Evolutionary conservation across 2,329 filamentous ascomycete species (phyloP), one percentile per base, ranked within the genome.

Genomic region (Pestalotiopsis sp.): DNA sequence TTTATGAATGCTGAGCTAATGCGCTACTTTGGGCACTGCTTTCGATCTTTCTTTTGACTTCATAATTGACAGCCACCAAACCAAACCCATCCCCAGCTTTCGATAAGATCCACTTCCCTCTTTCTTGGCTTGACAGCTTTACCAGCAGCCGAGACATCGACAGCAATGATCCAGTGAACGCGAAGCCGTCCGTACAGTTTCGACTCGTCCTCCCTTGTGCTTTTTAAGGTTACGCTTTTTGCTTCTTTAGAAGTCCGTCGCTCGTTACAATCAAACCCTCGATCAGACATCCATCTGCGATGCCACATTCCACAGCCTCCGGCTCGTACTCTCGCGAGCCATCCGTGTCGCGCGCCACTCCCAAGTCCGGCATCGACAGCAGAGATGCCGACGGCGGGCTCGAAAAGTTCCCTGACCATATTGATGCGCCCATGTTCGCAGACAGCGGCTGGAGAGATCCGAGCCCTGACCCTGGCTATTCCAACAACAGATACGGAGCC

Each of bases 391-490:
- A 72, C 64, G 74, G 75, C 26, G 76, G 76, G 26, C 73, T 78
- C 61, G 76, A 78, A 71, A 78, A 78, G 56, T 78, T 78, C 63
- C 76, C 76, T 59, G 76, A 78, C 57, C 76, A 78, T 64, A 72
- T 78, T 71, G 76, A 78, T 59, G 75, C 76, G 11, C 72, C 75
- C 26, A 75, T 77, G 75, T 76, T 75, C 71, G 71, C 71, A 66
- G 69, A 71, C 63, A 71, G 69, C 67, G 68, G 69, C 7, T 71
- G 76, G 62, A 70, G 75, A 5, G 75, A 76, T 63, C 71, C 62
- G 7, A 66, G 60, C 30, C 65, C 67, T 38, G 62, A 58, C 7
- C 52, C 68, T n/a, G 75, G 75, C 22, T 61, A 61, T 39, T 30
- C 57, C 30, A 66, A 77, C 57, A 76, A 76, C 22, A 68, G 77